Base-by-base conservation (phyloP, 345 rosid species). In the Citrus hindsii region DNA sequence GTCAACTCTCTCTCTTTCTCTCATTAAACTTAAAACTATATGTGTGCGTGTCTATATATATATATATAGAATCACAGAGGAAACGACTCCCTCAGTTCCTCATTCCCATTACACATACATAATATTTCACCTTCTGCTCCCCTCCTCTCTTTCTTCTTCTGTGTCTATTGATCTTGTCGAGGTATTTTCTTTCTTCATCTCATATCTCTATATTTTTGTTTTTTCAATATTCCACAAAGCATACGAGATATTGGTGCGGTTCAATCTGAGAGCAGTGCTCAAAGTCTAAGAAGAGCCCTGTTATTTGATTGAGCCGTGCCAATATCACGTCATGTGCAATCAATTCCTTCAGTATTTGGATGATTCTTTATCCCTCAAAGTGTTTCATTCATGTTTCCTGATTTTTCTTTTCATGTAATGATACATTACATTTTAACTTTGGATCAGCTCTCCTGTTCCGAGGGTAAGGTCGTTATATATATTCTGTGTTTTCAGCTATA, bases 261-360 rank as follows among this genome's bases (percentile, higher is more conserved):
- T 93, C 98, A 93, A 93, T 89, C 93, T 69, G 77, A 90, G 72
- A 82, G 75, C 83, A 53, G 63, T 69, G 33, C 84, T 92, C 90
- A 63, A 9, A 35, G 21, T 51, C 22, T 80, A 38, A 13, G 51
- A 46, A 46, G 87, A 89, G 85, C 73, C 40, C 71, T 80, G 86
- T 85, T 85, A 79, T 94, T 92, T 86, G 95, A 92, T 94, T 94
- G 98, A 94, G 97, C 98, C 97, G 98, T 91, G 97, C 94, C 98
- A 94, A 94, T 92, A 94, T 94, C 98, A 88, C 97, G 90, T 73
- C 97, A 88, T 94, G 90, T 73, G 18, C 77, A 22, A 58, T 66
- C 13, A 9, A 40, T 9, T 21, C 22, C 37, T 35, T 5, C 35
- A 51, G 1, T 8, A 22, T 14, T 69, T 65, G 21, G 40, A 19